These are phyloP conservation scores for Penstemon barbatus DNA, from an alignment of 257 asterid genomes.

Conservation along the genomic window DNA sequence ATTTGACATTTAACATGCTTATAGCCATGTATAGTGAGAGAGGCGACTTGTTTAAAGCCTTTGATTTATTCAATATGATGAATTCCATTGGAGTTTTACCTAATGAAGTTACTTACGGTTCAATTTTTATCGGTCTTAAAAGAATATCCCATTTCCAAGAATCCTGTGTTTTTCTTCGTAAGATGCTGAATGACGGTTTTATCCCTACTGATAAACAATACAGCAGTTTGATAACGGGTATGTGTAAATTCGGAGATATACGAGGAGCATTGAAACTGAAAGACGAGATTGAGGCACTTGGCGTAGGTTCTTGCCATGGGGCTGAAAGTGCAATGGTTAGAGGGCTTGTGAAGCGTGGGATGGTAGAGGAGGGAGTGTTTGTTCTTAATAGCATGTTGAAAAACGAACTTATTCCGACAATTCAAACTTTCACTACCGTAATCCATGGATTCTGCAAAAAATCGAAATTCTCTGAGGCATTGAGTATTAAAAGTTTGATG, in stretches of 20 bases:
- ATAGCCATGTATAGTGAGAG: constrained; percentile 50
- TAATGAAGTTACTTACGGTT: constrained; percentile 51
- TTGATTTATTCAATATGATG: constrained; percentile 64
- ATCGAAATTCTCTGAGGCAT: constrained; percentile 54
- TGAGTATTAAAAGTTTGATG: constrained; percentile 57
- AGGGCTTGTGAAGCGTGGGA: constrained; percentile 71
- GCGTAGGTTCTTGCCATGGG: constrained; percentile 42
- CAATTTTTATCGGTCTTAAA: constrained; percentile 64
- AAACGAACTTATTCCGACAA: constrained; percentile 52
- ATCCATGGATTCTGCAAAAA: constrained; percentile 72
- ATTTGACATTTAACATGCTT: constrained; percentile 61
- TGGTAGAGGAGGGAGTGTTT: constrained; percentile 64
- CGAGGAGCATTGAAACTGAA: constrained; percentile 55
- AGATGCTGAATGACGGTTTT: constrained; percentile 60
- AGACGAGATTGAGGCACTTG: constrained; percentile 57
- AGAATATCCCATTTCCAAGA: constrained; percentile 44
- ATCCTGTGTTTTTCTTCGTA: constrained; percentile 46
- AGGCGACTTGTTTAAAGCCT: constrained; percentile 64
- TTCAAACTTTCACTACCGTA: constrained; percentile 72
- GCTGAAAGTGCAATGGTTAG: constrained; percentile 77
- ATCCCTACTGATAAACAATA: constrained; percentile 61
- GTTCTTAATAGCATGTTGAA: constrained; percentile 64
- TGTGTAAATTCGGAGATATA: constrained; percentile 73
- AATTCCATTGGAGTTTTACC: constrained; percentile 45
- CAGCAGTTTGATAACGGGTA: constrained; percentile 58